Evolutionary conservation across 176 grass and related monocot genomes (phyloP).

Genomic region (Saccharum spontaneum): DNA sequence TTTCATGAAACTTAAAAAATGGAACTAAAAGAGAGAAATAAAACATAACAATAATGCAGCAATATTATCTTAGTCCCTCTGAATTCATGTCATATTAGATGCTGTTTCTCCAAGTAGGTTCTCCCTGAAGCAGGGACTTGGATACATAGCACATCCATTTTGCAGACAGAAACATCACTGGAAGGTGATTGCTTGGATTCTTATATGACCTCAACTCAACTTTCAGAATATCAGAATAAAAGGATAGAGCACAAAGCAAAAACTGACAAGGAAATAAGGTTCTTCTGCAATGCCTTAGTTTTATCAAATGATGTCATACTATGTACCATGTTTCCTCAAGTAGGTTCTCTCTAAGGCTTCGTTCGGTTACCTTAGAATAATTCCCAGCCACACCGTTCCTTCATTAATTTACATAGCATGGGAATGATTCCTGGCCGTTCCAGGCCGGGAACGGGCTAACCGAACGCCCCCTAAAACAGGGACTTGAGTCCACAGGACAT

Average conservation of each 20-base stretch:
- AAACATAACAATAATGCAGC: not conserved
- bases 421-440: too few relatives aligned
- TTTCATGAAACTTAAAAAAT: not conserved
- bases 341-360: too few relatives aligned
- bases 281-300: constrained; percentile 11
- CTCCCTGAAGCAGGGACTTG: constrained; percentile 43
- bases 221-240: not conserved
- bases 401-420: too few relatives aligned
- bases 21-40: not conserved
- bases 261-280: not conserved
- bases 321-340: constrained; percentile 37
- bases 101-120: constrained; percentile 46
- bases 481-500: constrained; percentile 38
- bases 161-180: constrained; percentile 53
- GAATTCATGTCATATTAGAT: constrained; percentile 27
- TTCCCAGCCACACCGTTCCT: too few relatives aligned
- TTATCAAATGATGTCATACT: constrained; percentile 37
- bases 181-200: not conserved
- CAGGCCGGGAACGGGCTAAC: too few relatives aligned
- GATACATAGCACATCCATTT: constrained; percentile 50
- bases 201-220: not conserved
- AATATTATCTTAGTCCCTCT: constrained; percentile 7
- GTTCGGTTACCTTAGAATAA: too few relatives aligned
- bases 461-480: constrained; percentile 55
- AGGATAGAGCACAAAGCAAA: not conserved